A percentile compares a stretch with the other conserved stretches of the same genome.
phyloP scores from a whole-genome alignment of 1,139 yeast genomes.

The Meyerozyma smithsonii region DNA sequence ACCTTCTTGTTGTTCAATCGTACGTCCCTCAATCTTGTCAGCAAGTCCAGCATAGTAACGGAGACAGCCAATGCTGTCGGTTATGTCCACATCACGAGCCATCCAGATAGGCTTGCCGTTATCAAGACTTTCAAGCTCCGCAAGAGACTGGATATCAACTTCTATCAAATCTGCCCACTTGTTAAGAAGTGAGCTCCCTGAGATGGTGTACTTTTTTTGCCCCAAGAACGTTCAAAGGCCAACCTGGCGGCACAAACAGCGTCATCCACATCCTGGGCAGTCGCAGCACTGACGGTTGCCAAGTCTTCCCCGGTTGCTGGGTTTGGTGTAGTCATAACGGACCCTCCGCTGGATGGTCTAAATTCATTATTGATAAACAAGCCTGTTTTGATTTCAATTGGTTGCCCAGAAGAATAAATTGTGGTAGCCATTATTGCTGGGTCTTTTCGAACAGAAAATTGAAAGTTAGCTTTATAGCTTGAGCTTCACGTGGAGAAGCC shows the following conservation, averaged over 20 bases:
- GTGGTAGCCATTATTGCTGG: slow-evolving; percentile 9
- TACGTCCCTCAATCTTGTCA: slow-evolving; percentile 2
- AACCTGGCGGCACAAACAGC: slow-evolving; percentile 16
- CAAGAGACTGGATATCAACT: slow-evolving; percentile 14
- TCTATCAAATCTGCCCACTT: slow-evolving; percentile 17
- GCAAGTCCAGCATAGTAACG: slow-evolving; percentile 4
- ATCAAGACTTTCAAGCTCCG: slow-evolving; percentile 16
- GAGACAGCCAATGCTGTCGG: slow-evolving; percentile 4
- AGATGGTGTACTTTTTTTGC: slow-evolving; percentile 4
- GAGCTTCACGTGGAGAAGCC: too few relatives aligned
- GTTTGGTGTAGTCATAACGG: slow-evolving; percentile 14
- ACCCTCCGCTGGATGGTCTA: slow-evolving; percentile 11
- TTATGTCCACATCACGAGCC: slow-evolving; percentile 3
- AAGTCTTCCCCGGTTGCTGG: slow-evolving; percentile 18
- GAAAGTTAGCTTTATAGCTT: too few relatives aligned
- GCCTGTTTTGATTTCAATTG: slow-evolving; percentile 13
- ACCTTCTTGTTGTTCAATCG: slow-evolving; percentile 3
- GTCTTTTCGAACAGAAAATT: background rate
- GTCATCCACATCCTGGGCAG: slow-evolving; percentile 13
- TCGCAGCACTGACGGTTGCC: slow-evolving; percentile 15
- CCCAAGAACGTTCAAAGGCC: slow-evolving; percentile 9
- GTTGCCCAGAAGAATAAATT: slow-evolving; percentile 11
- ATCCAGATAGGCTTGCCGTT: slow-evolving; percentile 12
- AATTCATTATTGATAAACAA: slow-evolving; percentile 18
- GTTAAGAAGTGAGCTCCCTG: slow-evolving; percentile 10